These are phyloP conservation scores for Phoenix roebelenii DNA, from an alignment of 176 grass and related monocot species.

Conservation along the genomic window DNA sequence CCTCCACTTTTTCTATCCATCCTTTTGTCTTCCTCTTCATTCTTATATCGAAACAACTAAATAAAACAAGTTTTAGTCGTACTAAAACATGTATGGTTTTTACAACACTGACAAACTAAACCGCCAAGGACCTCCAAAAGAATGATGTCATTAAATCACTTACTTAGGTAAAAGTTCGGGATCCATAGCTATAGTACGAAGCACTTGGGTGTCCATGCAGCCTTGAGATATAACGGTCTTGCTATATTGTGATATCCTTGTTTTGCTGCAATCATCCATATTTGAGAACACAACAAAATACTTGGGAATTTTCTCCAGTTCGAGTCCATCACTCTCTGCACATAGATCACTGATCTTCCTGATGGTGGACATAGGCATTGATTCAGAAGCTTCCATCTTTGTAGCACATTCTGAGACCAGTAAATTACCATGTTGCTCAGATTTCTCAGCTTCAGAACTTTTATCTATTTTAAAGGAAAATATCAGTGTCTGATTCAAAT, in stretches of 20 bases:
- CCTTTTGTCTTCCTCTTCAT: too few relatives aligned
- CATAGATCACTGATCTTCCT: slow-evolving; percentile 1
- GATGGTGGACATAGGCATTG: slow-evolving; percentile 6
- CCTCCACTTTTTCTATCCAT: too few relatives aligned
- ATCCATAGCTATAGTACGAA: slow-evolving; percentile 51
- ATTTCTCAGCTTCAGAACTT: neutral
- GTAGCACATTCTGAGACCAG: neutral
- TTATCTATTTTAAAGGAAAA: neutral
- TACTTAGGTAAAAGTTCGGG: slow-evolving; percentile 50
- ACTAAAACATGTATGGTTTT: too few relatives aligned
- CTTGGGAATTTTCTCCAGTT: slow-evolving; percentile 17
- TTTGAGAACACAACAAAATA: slow-evolving; percentile 35
- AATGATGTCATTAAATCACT: slow-evolving; percentile 23
- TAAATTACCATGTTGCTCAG: neutral
- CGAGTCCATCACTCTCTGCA: slow-evolving; percentile 1
- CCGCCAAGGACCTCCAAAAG: neutral
- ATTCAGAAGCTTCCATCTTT: neutral
- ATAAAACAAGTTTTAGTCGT: too few relatives aligned
- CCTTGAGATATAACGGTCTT: slow-evolving; percentile 29
- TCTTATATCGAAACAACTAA: too few relatives aligned
- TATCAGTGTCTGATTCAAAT: too few relatives aligned
- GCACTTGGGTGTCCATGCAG: slow-evolving; percentile 20
- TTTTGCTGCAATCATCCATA: slow-evolving; percentile 36
- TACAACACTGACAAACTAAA: too few relatives aligned
- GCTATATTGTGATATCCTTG: slow-evolving; percentile 40